Base-by-base conservation (phyloP, 2,329 filamentous ascomycete species). In the Verruconis gallopava region DNA sequence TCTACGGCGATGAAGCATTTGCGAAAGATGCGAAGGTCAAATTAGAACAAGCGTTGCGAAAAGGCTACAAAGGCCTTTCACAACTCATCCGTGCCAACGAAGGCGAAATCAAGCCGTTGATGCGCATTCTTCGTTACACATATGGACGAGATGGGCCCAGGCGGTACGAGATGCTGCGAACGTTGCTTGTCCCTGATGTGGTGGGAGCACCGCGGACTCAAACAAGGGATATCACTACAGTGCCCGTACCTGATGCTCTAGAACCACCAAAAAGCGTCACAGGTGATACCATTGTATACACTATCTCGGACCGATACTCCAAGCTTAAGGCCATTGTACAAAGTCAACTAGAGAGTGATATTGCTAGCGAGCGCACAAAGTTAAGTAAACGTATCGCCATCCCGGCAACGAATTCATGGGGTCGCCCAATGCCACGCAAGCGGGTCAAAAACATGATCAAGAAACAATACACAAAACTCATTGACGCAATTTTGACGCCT, bases 131-230 rank as follows among this genome's bases (percentile, higher is more conserved):
- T 15, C 56, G 65, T 21, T 55, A 67, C 45, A 65, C 74, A 12
- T 79, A 79, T 50, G 76, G 73, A 12, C 67, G 76, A 40, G 62
- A 60, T 21, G 75, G 75, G 5, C 65, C 58, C 47, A 61, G 71
- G 21, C 64, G 71, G 49, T 60, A 68, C 44, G 56, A 67, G 6
- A 53, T 79, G 21, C 42, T 75, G 45, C 45, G 49, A 4, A 50
- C 53, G 3, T 47, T 68, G 21, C 46, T 62, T 25, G 46, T 40
- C 14, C 51, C 51, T 4, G 46, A 58, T 38, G 30, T 35, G 37
- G 48, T 19, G 47, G 48, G 21, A 14, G 14, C 21, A 14, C 32
- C 33, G 3, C 13, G n/a, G 11, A 14, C 34, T 12, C 17, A 22
- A 30, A n/a, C 35, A n/a, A 20, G 38, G 11, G 17, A 15, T 15